These are phyloP conservation scores for Ajuga chamaepitys DNA, from an alignment of 257 asterid species.

Conservation along the genomic window DNA sequence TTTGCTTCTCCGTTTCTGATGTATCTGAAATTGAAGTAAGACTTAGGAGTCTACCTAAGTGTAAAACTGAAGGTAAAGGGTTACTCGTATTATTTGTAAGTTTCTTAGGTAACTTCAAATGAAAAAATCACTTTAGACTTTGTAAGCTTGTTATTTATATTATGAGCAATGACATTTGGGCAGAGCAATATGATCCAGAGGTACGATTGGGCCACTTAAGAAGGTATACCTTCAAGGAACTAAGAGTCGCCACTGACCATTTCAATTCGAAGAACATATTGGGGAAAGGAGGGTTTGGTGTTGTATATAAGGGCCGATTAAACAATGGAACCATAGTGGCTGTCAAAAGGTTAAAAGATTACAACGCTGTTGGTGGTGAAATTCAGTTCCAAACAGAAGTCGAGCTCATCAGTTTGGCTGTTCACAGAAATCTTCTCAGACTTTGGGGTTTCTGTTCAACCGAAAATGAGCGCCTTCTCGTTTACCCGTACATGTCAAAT, in stretches of 20 bases:
- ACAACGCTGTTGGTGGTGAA: slow-evolving; percentile 79
- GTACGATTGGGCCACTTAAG: slow-evolving; percentile 82
- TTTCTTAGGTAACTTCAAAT: too few species aligned
- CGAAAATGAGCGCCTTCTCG: slow-evolving; percentile 77
- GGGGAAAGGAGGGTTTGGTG: slow-evolving; percentile 91
- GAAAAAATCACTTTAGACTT: background rate
- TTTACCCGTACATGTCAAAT: slow-evolving; percentile 81
- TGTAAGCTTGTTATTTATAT: background rate
- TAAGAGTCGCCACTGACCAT: slow-evolving; percentile 74
- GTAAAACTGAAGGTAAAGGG: background rate
- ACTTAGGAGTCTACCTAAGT: too few species aligned
- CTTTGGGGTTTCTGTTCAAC: slow-evolving; percentile 92
- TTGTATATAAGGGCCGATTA: slow-evolving; percentile 75
- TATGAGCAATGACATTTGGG: slow-evolving; percentile 8
- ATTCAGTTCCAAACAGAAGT: slow-evolving; percentile 96
- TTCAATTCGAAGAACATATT: slow-evolving; percentile 72
- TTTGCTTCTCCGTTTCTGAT: too few species aligned
- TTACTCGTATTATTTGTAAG: background rate
- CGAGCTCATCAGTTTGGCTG: slow-evolving; percentile 83
- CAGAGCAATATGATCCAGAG: slow-evolving; percentile 93
- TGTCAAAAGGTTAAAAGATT: slow-evolving; percentile 84
- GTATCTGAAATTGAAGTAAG: too few species aligned
- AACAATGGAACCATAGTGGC: slow-evolving; percentile 83
- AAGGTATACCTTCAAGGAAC: slow-evolving; percentile 81
- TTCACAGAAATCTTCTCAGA: slow-evolving; percentile 81